phyloP scores from a whole-genome alignment of 148 eudicot genomes.

The Nepenthes gracilis region DNA sequence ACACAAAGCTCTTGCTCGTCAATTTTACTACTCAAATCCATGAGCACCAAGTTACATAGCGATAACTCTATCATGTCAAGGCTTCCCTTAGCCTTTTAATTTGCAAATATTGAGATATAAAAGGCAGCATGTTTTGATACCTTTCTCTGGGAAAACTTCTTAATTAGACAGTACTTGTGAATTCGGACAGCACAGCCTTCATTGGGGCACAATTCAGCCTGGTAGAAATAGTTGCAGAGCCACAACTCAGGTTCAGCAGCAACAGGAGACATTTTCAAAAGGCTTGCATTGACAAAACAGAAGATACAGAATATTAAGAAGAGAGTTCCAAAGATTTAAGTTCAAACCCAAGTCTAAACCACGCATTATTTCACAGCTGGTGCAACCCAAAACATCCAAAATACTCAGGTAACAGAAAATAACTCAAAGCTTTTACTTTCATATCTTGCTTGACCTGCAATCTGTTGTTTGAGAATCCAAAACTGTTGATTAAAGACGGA shows the following conservation, averaged over 20 bases:
- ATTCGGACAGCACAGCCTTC: conserved; percentile 64
- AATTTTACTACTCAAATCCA: too few species aligned
- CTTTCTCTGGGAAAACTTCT: conserved; percentile 70
- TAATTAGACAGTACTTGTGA: conserved; percentile 61
- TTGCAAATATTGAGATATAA: neutral
- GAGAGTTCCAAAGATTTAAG: too few species aligned
- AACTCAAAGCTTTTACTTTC: too few species aligned
- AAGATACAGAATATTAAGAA: neutral
- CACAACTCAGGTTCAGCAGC: conserved; percentile 5
- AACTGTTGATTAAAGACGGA: too few species aligned
- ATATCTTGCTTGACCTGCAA: too few species aligned
- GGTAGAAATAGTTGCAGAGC: conserved; percentile 10
- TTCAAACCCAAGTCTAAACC: too few species aligned
- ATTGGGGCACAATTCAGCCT: conserved; percentile 71
- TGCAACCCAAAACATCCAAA: too few species aligned
- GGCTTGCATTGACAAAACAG: neutral
- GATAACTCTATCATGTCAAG: neutral
- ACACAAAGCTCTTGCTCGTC: too few species aligned
- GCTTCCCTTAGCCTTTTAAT: neutral
- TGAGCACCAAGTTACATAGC: too few species aligned
- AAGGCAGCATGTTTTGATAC: conserved; percentile 12
- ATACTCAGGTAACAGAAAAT: too few species aligned
- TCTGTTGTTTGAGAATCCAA: too few species aligned
- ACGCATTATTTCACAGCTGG: too few species aligned
- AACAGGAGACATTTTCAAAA: neutral